These are phyloP conservation scores for Penicillium herquei DNA, from an alignment of 495 filamentous ascomycete genomes.

Conservation along the genomic window DNA sequence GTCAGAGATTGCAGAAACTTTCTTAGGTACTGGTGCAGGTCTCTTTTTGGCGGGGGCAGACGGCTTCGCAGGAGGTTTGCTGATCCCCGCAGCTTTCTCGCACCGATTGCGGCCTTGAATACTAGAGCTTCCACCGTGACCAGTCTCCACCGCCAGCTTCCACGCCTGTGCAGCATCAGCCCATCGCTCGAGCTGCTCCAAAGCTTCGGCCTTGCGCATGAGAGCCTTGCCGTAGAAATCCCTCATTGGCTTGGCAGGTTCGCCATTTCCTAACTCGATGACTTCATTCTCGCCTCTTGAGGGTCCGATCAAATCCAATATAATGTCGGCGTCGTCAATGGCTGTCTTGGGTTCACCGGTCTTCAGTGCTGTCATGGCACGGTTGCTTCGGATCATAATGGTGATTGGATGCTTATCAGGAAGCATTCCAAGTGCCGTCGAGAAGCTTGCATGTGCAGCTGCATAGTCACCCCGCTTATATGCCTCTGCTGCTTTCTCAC, in stretches of 20 bases:
- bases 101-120: conserved; percentile 87
- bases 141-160: conserved; percentile 77
- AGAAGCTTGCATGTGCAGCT: conserved; percentile 78
- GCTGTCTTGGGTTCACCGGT: conserved; percentile 85
- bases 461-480: conserved; percentile 95
- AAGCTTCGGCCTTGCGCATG: conserved; percentile 89
- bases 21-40: conserved; percentile 35
- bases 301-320: conserved; percentile 77
- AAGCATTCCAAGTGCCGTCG: conserved; percentile 67
- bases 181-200: conserved; percentile 97
- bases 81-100: conserved; percentile 70
- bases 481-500: conserved; percentile 74
- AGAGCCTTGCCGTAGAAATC: conserved; percentile 91
- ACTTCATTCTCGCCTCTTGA: conserved; percentile 73
- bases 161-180: conserved; percentile 74
- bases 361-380: conserved; percentile 83
- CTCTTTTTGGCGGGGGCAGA: conserved; percentile 37
- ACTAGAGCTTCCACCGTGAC: conserved; percentile 77
- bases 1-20: conserved; percentile 48
- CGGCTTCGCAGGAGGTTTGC: conserved; percentile 48
- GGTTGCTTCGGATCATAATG: conserved; percentile 87
- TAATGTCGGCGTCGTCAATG: conserved; percentile 76
- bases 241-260: conserved; percentile 79
- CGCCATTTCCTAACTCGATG: conserved; percentile 63
- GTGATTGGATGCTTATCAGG: conserved; percentile 80